Conservation (phyloP, 2,329 filamentous ascomycete species). For the Aspergillus alliaceus region DNA sequence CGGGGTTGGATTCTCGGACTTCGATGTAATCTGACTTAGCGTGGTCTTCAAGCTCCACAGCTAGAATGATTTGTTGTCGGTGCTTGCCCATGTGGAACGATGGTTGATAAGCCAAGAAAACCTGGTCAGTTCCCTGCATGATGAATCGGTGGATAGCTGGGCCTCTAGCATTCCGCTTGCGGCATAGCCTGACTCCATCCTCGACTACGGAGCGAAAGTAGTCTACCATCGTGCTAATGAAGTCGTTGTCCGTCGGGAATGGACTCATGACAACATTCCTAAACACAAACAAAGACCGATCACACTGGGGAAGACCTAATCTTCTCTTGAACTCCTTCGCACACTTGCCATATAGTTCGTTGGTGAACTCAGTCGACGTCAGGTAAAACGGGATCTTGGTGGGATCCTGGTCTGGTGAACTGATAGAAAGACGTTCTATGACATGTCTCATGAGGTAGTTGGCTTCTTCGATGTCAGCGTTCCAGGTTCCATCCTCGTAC, state of each 20-base stretch:
- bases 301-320: conserved; percentile 31
- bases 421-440: conserved; percentile 45
- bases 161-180: conserved; percentile 1
- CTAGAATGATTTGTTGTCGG: background rate
- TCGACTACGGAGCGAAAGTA: conserved; percentile 3
- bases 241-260: conserved; percentile 23
- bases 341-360: conserved; percentile 45
- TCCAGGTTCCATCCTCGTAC: conserved; percentile 37
- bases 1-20: background rate
- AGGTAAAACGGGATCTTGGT: conserved; percentile 44
- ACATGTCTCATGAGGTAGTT: conserved; percentile 51
- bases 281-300: conserved; percentile 45
- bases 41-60: background rate
- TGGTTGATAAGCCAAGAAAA: conserved; percentile 9
- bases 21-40: background rate
- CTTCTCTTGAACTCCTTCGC: conserved; percentile 44
- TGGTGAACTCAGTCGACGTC: conserved; percentile 46
- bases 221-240: conserved; percentile 2
- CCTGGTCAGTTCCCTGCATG: conserved; percentile 29
- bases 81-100: background rate
- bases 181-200: conserved; percentile 7
- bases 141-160: background rate
- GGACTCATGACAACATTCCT: conserved; percentile 50
- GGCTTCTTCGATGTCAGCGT: conserved; percentile 49
- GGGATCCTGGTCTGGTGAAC: conserved; percentile 39